Base-by-base conservation (phyloP, 1,139 yeast genomes). In the Suhomyces taliae region DNA sequence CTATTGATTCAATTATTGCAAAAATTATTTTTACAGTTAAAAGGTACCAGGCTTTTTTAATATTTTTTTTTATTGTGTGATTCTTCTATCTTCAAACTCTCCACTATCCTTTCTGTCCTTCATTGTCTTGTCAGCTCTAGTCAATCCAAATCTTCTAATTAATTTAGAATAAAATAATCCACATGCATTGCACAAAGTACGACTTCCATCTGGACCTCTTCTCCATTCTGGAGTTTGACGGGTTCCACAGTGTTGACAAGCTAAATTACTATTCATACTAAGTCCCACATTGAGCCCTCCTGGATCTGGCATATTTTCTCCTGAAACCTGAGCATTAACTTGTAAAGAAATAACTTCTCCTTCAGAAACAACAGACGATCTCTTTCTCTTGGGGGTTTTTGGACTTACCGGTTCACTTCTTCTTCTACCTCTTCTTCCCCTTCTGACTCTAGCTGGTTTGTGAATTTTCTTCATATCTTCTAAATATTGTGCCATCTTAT, bases 111-210 rank as follows among this genome's bases (percentile, higher is more conserved):
- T 51, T 19, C 72, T 47, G 15, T 58, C 57, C 15, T 47, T 46
- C 70, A 71, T 65, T 5, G 64, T 56, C 29, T 40, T 37, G 33
- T 54, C 57, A 8, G 73, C 70, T 36, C 62, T 61, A 26, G 50
- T 53, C 9, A 49, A 44, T 1, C 74, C 73, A 48, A 56, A 56
- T 42, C 65, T 62, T 45, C 59, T 66, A 11, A 60, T 55, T 41
- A 71, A 54, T 45, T 71, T 71, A 5, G 74, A 64, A 51, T 62
- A 72, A 46, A 71, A 74, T 26, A 74, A 62, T 0, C 79, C 79
- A 55, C 79, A 74, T 0, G 79, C 79, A 58, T 74, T 74, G 54
- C 79, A 74, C 43, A 74, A 60, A 0, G 78, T 73, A 32, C 76
- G 60, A 35, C 69, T 66, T 0, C 79, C 78, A 39, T 64, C 66